Evolutionary conservation across 2,329 filamentous ascomycete genomes (phyloP), one percentile per base, ranked within the genome.

Genomic region (Phialophora verrucosa): DNA sequence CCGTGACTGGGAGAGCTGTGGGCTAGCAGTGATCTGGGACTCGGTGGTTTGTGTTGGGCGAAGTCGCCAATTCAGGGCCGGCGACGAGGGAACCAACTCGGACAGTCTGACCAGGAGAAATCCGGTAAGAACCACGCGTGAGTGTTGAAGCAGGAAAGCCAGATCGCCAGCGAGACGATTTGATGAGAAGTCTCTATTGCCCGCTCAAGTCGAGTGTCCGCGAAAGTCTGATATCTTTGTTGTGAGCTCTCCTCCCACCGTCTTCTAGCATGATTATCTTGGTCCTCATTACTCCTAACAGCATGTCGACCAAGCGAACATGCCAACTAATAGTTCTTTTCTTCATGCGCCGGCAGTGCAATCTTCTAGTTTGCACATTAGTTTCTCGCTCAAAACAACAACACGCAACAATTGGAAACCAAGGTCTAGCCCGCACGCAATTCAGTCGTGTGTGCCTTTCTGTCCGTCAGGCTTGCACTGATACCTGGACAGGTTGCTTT

Each of bases 401-500:
- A 35, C 32, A 35, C 32, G 20, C 7, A n/a, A 51, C 20, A 51
- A 51, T 23, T 23, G 14, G 25, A 51, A 51, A 27, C 49, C 2
- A 23, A 27, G 25, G 20, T 27, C 49, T 51, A 11, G 14, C 1
- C 3, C 14, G 29, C 25, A n/a, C 27, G 29, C 12, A 29, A 55
- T 14, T n/a, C 17, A 8, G 25, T 32, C 25, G 2, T 31, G 14
- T 32, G 29, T 25, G 25, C 29, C 23, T 29, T 12, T 12, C 53
- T 14, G 27, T 14, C 14, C n/a, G 10, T 58, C 55, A 58, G 20
- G n/a, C 55, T 27, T 58, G 55, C 32, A 51, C 59, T 27, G 49
- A 51, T n/a, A 53, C 59, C 14, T 50, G 59, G n/a, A 47, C 59
- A 38, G 59, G 12, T 23, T 54, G 59, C 29, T 27, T 42, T 44